These are phyloP conservation scores for Dissophora globulifera DNA, from an alignment of 192 early-diverging fungal genomes.

Conservation along the genomic window DNA sequence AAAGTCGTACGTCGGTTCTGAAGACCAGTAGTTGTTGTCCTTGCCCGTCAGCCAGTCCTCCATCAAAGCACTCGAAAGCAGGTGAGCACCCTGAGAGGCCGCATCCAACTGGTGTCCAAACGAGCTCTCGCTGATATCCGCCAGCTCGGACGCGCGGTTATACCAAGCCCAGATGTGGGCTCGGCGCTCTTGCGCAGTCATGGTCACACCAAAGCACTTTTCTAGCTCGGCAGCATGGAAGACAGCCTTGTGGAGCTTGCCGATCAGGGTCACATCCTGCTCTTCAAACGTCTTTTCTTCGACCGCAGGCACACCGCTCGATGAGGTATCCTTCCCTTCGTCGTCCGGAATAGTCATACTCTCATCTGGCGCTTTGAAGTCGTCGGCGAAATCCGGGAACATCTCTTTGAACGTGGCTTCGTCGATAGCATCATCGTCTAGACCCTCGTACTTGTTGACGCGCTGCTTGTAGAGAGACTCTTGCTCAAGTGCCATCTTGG, in stretches of 20 bases:
- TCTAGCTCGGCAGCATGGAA: constrained; percentile 41
- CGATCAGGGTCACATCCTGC: constrained; percentile 59
- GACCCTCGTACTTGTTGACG: constrained; percentile 59
- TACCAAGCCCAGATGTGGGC: constrained; percentile 55
- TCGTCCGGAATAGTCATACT: constrained; percentile 56
- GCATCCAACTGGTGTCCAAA: constrained; percentile 61
- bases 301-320: constrained; percentile 37
- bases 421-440: constrained; percentile 72
- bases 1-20: constrained; percentile 83
- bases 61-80: constrained; percentile 64
- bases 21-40: constrained; percentile 48
- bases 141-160: constrained; percentile 57
- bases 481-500: constrained; percentile 59
- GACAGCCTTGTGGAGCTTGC: constrained; percentile 59
- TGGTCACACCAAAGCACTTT: constrained; percentile 20
- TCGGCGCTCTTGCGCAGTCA: constrained; percentile 41
- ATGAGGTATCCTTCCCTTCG: constrained; percentile 4
- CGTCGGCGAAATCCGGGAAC: constrained; percentile 90
- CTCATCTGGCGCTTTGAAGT: constrained; percentile 73
- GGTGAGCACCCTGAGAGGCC: constrained; percentile 59
- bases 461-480: constrained; percentile 66
- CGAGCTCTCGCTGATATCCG: constrained; percentile 54
- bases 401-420: constrained; percentile 76
- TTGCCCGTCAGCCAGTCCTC: constrained; percentile 56
- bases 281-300: constrained; percentile 58